phyloP scores from a whole-genome alignment of 495 filamentous ascomycete species.

The Hyphodiscus hymeniophilus region DNA sequence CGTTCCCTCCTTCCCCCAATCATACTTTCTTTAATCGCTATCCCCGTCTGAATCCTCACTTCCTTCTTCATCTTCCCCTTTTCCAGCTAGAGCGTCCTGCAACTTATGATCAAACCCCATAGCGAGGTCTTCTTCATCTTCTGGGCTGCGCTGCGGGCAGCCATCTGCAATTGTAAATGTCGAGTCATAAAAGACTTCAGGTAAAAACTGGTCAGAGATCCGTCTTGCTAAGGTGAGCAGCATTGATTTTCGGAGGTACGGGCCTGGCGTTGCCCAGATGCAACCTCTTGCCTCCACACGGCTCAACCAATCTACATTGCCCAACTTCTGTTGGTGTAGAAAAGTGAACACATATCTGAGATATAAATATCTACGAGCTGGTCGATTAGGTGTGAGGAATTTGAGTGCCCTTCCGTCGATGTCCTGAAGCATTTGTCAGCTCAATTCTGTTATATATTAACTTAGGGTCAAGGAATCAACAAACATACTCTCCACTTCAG shows the following conservation, averaged over 20 bases:
- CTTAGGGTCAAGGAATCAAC: slow-evolving; percentile 3
- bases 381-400: slow-evolving; percentile 8
- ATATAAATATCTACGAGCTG: slow-evolving; percentile 9
- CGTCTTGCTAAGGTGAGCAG: slow-evolving; percentile 2
- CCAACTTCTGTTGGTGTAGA: slow-evolving; percentile 8
- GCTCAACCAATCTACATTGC: neutral
- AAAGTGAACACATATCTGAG: slow-evolving; percentile 7
- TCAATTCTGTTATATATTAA: slow-evolving; percentile 1
- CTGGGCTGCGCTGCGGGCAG: slow-evolving; percentile 12
- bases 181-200: slow-evolving; percentile 12
- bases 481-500: slow-evolving; percentile 9
- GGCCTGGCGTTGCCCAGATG: slow-evolving; percentile 8
- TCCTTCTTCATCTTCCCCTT: neutral
- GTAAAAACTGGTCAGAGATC: slow-evolving; percentile 9
- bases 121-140: slow-evolving; percentile 12
- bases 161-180: slow-evolving; percentile 7
- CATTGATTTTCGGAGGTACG: slow-evolving; percentile 11
- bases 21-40: slow-evolving; percentile 1
- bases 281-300: slow-evolving; percentile 2
- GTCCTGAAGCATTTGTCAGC: slow-evolving; percentile 9
- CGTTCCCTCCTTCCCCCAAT: too few species aligned
- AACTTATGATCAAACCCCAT: slow-evolving; percentile 13
- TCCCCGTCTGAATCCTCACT: slow-evolving; percentile 2
- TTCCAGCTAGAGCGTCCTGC: slow-evolving; percentile 5
- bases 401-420: slow-evolving; percentile 7